Evolutionary conservation across 345 rosid genomes (phyloP).

Genomic region (Salix exigua): DNA sequence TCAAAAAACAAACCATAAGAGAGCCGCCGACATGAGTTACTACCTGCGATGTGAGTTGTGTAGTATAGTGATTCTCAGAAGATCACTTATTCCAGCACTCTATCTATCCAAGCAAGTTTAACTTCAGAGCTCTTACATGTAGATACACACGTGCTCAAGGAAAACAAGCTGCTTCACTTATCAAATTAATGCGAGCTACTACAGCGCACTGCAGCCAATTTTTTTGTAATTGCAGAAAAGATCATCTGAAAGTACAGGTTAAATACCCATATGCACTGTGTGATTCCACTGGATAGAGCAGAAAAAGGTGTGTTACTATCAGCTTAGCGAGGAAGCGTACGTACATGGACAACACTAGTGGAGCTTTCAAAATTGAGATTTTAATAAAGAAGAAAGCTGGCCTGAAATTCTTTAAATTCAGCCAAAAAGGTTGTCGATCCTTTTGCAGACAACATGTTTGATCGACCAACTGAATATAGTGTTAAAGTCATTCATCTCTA

Average conservation of each 20-base stretch:
- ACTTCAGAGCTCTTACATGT: too few species aligned
- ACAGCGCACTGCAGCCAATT: not conserved
- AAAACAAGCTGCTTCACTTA: not conserved
- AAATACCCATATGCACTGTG: conserved; percentile 75
- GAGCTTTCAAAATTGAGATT: not conserved
- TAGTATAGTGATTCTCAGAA: too few species aligned
- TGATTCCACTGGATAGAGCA: conserved; percentile 61
- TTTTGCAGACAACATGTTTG: not conserved
- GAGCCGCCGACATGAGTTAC: too few species aligned
- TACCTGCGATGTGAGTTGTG: too few species aligned
- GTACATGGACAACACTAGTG: not conserved
- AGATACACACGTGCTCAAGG: not conserved
- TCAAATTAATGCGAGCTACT: conserved; percentile 9
- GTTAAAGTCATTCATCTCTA: too few species aligned
- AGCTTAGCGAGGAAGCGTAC: conserved; percentile 9
- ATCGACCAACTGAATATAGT: not conserved
- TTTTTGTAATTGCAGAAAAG: not conserved
- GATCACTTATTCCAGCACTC: too few species aligned
- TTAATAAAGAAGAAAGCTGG: not conserved
- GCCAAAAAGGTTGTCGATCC: not conserved
- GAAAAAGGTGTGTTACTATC: conserved; percentile 6
- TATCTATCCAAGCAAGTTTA: too few species aligned
- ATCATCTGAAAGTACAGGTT: conserved; percentile 2
- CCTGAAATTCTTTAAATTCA: not conserved
- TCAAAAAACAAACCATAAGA: too few species aligned